Evolutionary conservation across 2,329 filamentous ascomycete species (phyloP), one percentile per base, ranked within the genome.

Genomic region (Lecanoromycetidae sp.): DNA sequence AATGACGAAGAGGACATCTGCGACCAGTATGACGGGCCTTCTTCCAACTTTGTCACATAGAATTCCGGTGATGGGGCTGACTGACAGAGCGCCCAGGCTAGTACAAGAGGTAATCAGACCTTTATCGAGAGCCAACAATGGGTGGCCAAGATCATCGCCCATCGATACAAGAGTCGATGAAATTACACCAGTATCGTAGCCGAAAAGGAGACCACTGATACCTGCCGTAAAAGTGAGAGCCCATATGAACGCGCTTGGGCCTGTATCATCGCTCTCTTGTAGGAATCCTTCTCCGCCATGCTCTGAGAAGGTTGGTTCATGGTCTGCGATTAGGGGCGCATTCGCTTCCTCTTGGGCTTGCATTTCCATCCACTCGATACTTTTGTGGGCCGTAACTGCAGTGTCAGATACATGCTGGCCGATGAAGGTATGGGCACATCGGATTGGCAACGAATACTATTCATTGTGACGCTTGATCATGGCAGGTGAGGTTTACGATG

Each of bases 101-200:
- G 76, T 79, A 47, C 66, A 71, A 6, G 72, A 74, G 0, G 76
- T 78, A 29, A 80, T 75, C 3, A 78, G 60, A 48, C 69, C 71
- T 56, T 79, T 77, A 57, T 79, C 75, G 13, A 75, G 60, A 1
- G 71, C 78, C 5, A 70, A 70, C 35, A 74, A 58, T 8, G 60
- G 48, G 5, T 69, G 70, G 5, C 73, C 75, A 22, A 78, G 67
- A 54, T 75, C 72, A 2, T 70, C 64, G 38, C 65, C 64, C 49
- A 79, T 70, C 3, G 71, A 74, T 22, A 80, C 68, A 46, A 80
- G 67, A 2, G 74, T 78, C 1, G 74, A 75, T 29, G 73, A 77
- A 46, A 79, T 78, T 13, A 79, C 75, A 29, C 76, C 76, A 29
- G 76, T 79, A 56, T 80, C 76, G 57, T 77, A 80, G 47, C 76